Conservation (phyloP, 495 filamentous ascomycete genomes). For the Aspergillus steynii region DNA sequence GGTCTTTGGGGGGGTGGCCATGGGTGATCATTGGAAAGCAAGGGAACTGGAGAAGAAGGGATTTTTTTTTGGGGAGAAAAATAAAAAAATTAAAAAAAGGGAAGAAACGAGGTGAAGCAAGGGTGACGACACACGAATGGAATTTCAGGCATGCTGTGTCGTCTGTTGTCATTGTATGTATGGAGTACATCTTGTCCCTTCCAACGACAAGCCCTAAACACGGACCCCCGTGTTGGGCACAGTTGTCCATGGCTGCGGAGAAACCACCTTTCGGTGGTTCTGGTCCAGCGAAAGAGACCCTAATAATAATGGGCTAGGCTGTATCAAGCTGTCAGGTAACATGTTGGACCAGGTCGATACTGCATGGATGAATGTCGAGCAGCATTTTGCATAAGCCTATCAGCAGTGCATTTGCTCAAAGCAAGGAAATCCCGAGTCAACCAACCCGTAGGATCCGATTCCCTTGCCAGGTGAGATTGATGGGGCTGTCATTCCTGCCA, state of each 20-base stretch:
- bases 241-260: constrained; percentile 5
- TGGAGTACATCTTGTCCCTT: not conserved
- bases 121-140: not conserved
- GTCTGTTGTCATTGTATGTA: too few relatives aligned
- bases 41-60: not conserved
- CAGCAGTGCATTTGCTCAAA: constrained; percentile 3
- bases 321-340: constrained; percentile 5
- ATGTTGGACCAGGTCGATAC: constrained; percentile 7
- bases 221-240: constrained; percentile 15
- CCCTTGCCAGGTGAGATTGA: not conserved
- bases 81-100: constrained; percentile 1
- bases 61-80: not conserved
- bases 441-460: constrained; percentile 5
- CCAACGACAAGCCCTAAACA: constrained; percentile 6
- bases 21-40: constrained; percentile 13
- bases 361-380: constrained; percentile 15
- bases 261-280: not conserved
- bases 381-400: constrained; percentile 23
- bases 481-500: not conserved
- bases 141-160: not conserved
- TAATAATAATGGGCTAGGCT: constrained; percentile 4
- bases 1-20: constrained; percentile 13
- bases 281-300: constrained; percentile 1
- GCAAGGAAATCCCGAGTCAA: constrained; percentile 1
- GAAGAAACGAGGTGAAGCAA: constrained; percentile 2